Base-by-base conservation (phyloP, 176 grass and related monocot species). In the Cocos nucifera region DNA sequence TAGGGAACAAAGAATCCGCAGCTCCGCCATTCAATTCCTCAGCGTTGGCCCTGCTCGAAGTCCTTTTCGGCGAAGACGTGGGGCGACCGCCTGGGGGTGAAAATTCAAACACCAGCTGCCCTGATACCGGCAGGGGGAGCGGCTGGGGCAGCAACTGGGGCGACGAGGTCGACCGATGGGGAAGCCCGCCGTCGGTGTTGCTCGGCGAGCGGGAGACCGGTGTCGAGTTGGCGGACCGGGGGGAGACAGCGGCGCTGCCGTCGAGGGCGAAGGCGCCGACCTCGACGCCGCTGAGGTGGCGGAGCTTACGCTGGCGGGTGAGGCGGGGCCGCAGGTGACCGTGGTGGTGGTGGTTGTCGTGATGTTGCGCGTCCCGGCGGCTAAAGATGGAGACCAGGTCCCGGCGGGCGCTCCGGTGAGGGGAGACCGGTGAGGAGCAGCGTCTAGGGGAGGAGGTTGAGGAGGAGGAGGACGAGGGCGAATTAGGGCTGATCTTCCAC, bases 261-360 rank as follows among this genome's bases (percentile, higher is more conserved):
- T 27, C 62, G 77, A 74, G n/a, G 49, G 67, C 32, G 74, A 73
- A 73, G 22, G 54, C 74, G 49, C 24, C 32, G 24, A 75, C 64
- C 20, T 80, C 73, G 57, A 76, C 59, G 61, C 56, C 56, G 44
- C 49, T 76, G 22, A 88, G 64, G 35, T 88, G 88, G 63, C 62
- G 84, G 66, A 97, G 78, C 62, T 97, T 97, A 53, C 70, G 69
- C 69, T 88, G 87, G 4, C 83, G 78, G 52, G 77, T 90, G 75
- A 97, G 78, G 1, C 79, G 56, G 24, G 62, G 74, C 48, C 71
- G 83, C 39, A 14, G 8, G 2, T 44, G 35, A 3, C 6, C 9
- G 35, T 44, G 35, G 56, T 66, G 18, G 56, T 49, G 59, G 44
- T 58, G 0, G 44, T 58, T 1, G 35, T 65, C 49, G 26, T 27